Conservation (phyloP, 768 basidiomycete species). For the Gymnopilus dilepis region DNA sequence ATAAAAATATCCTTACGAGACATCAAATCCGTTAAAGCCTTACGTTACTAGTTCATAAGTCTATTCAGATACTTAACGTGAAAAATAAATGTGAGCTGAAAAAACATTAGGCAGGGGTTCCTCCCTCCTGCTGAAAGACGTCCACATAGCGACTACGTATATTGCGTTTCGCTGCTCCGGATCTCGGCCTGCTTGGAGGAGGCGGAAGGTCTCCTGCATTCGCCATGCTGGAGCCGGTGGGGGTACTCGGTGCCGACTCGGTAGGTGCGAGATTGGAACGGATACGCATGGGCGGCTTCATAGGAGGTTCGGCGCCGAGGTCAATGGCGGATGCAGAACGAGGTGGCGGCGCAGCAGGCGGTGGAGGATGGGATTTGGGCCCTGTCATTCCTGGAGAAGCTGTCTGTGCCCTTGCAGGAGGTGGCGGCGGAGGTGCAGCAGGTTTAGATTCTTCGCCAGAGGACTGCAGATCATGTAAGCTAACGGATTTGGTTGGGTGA, state of each 20-base stretch:
- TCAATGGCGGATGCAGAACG: conserved; percentile 73
- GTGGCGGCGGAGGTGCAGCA: conserved; percentile 70
- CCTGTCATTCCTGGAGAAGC: conserved; percentile 73
- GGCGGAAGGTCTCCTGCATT: conserved; percentile 58
- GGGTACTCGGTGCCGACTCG: conserved; percentile 54
- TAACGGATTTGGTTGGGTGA: neutral
- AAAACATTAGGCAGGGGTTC: conserved; percentile 22
- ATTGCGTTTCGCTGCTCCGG: conserved; percentile 74
- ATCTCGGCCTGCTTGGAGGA: conserved; percentile 57
- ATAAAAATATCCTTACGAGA: neutral
- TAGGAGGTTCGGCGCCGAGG: conserved; percentile 55
- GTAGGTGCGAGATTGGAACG: conserved; percentile 70
- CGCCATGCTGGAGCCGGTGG: conserved; percentile 47
- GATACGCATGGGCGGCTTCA: conserved; percentile 57
- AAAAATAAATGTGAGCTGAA: conserved; percentile 16
- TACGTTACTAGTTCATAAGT: conserved; percentile 10
- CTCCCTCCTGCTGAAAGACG: conserved; percentile 71
- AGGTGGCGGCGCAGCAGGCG: conserved; percentile 42
- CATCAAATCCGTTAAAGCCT: neutral
- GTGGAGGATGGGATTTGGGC: conserved; percentile 31
- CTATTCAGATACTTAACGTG: conserved; percentile 25
- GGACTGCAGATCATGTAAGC: conserved; percentile 45
- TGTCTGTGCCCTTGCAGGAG: conserved; percentile 88
- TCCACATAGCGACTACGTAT: conserved; percentile 88
- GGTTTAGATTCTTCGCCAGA: conserved; percentile 63